Percentiles rank a stretch among this genome's conserved stretches.
Evolutionary conservation across 257 asterid species (phyloP).

Genomic region (Lavandula angustifolia): DNA sequence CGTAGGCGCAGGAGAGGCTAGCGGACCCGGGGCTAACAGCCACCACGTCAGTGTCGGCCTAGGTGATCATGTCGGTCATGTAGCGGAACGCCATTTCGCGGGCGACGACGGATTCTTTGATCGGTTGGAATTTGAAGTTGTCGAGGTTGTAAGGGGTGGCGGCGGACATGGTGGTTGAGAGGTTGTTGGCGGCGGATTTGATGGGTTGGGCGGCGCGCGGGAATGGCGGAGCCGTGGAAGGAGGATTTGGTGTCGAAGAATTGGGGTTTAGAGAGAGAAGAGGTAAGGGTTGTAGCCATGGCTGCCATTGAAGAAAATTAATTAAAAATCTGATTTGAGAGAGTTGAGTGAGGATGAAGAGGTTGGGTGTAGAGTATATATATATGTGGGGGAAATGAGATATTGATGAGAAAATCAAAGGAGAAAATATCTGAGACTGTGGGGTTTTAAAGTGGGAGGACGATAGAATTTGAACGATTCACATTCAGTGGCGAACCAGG

Average conservation of each 20-base stretch:
- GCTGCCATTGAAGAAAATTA: slow-evolving; percentile 50
- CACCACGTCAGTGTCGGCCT: slow-evolving; percentile 84
- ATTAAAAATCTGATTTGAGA: neutral
- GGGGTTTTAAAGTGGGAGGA: slow-evolving; percentile 14
- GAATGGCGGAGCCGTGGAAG: slow-evolving; percentile 54
- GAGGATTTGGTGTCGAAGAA: slow-evolving; percentile 61
- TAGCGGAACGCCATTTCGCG: slow-evolving; percentile 83
- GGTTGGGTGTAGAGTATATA: neutral
- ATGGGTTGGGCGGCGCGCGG: slow-evolving; percentile 43
- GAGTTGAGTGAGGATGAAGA: slow-evolving; percentile 10
- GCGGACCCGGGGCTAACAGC: slow-evolving; percentile 85
- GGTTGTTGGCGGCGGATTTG: slow-evolving; percentile 39
- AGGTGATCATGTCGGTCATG: slow-evolving; percentile 87
- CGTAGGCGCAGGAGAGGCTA: slow-evolving; percentile 87
- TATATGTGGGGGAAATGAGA: slow-evolving; percentile 1
- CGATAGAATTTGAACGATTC: slow-evolving; percentile 61
- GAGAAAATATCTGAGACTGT: slow-evolving; percentile 37
- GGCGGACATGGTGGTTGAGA: slow-evolving; percentile 52
- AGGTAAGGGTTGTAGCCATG: slow-evolving; percentile 74
- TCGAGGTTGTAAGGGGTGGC: slow-evolving; percentile 51
- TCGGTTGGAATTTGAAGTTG: slow-evolving; percentile 61
- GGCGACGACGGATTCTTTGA: slow-evolving; percentile 73
- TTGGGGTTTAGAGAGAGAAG: slow-evolving; percentile 50
- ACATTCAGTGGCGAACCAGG: too few species aligned
- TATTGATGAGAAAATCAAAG: slow-evolving; percentile 39